phyloP scores from a whole-genome alignment of 1,284 basidiomycete genomes.

The Lignosus rhinocerotis region DNA sequence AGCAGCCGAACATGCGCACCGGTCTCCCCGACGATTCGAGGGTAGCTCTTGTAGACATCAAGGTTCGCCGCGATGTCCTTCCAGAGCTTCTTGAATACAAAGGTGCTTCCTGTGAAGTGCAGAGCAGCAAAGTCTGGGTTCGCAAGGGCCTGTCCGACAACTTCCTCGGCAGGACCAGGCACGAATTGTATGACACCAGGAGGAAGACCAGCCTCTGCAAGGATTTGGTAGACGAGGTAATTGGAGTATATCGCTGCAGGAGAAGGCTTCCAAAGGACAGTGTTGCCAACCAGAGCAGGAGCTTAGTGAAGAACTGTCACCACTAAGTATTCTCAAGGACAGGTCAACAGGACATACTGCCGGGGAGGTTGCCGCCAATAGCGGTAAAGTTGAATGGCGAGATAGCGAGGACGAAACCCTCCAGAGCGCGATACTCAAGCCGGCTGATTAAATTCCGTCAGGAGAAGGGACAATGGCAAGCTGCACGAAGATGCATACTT shows the following conservation, averaged over 20 bases:
- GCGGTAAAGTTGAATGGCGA: conserved; percentile 99
- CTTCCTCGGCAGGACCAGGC: conserved; percentile 81
- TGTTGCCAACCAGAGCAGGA: conserved; percentile 94
- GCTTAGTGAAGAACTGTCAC: conserved; percentile 40
- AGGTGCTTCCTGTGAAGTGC: conserved; percentile 97
- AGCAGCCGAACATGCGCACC: conserved; percentile 31
- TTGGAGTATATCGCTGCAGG: conserved; percentile 95
- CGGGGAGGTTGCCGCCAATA: conserved; percentile 91
- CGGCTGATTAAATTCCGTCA: conserved; percentile 54
- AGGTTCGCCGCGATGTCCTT: conserved; percentile 92
- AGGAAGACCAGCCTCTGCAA: conserved; percentile 93
- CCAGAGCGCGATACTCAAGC: conserved; percentile 92
- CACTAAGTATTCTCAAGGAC: neutral
- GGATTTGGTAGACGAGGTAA: conserved; percentile 90
- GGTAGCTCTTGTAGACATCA: conserved; percentile 86
- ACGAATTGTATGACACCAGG: conserved; percentile 97
- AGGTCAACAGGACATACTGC: conserved; percentile 43
- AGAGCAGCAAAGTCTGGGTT: conserved; percentile 85
- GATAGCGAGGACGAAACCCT: conserved; percentile 96
- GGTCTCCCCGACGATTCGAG: conserved; percentile 95
- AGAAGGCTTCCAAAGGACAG: conserved; percentile 96
- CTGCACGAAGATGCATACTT: conserved; percentile 64
- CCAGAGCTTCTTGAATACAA: conserved; percentile 95
- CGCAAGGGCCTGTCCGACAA: conserved; percentile 80
- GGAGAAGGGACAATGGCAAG: neutral